phyloP scores from a whole-genome alignment of 2,329 filamentous ascomycete genomes.

The Aspergillus spinulosporus region DNA sequence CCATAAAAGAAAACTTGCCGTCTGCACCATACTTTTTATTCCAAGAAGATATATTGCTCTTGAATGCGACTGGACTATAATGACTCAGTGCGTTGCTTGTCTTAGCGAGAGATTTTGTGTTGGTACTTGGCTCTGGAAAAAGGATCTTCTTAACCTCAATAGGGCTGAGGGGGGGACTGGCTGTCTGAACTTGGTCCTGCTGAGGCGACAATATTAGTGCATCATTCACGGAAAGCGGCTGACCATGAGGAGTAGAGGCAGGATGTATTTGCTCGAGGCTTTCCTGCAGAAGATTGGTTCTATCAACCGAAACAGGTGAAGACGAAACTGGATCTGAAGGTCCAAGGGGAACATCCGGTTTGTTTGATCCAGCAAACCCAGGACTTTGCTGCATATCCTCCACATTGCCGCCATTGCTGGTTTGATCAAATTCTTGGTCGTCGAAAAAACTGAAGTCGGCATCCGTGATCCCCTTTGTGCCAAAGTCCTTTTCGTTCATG shows the following conservation, averaged over 20 bases:
- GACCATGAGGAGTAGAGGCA: constrained; percentile 5
- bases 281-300: not conserved
- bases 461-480: constrained; percentile 58
- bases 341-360: constrained; percentile 17
- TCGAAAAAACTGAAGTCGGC: constrained; percentile 68
- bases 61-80: constrained; percentile 56
- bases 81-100: constrained; percentile 40
- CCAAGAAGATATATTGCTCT: constrained; percentile 47
- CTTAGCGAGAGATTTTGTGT: constrained; percentile 11
- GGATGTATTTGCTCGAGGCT: not conserved
- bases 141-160: constrained; percentile 48
- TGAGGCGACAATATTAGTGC: constrained; percentile 15
- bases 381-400: constrained; percentile 19
- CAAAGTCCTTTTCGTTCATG: constrained; percentile 56
- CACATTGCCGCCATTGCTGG: constrained; percentile 20
- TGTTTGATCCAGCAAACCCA: constrained; percentile 17
- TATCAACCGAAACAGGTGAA: constrained; percentile 1
- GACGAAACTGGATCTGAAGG: constrained; percentile 13
- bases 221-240: constrained; percentile 9
- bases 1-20: constrained; percentile 48
- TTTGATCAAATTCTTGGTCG: constrained; percentile 45
- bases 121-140: constrained; percentile 31
- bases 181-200: constrained; percentile 28
- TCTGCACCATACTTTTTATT: constrained; percentile 55
- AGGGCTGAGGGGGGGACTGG: constrained; percentile 44